Conservation (phyloP, 2,329 filamentous ascomycete genomes). For the Alternaria solani region DNA sequence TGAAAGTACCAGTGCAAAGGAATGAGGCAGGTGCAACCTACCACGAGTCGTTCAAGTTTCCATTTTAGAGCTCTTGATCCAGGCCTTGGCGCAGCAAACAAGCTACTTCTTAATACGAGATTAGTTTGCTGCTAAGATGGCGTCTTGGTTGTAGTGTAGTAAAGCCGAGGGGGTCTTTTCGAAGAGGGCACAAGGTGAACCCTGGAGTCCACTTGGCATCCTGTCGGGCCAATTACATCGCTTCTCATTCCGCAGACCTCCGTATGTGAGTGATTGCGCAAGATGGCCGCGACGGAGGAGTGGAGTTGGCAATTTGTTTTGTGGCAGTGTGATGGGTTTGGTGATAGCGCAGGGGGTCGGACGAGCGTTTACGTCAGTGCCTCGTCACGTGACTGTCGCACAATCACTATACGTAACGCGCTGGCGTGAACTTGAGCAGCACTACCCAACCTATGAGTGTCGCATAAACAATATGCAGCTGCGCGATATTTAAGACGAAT, state of each 20-base stretch:
- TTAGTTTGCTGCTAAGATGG: constrained; percentile 10
- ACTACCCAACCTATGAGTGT: not conserved
- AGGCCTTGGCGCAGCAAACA: not conserved
- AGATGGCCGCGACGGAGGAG: not conserved
- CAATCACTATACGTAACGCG: not conserved
- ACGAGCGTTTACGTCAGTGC: not conserved
- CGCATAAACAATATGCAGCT: not conserved
- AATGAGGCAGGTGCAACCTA: constrained; percentile 6
- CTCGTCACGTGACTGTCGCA: not conserved
- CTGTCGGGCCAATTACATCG: not conserved
- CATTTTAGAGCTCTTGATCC: not conserved
- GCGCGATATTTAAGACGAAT: not conserved
- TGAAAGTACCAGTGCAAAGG: not conserved
- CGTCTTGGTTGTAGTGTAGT: constrained; percentile 2
- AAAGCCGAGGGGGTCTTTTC: constrained; percentile 11
- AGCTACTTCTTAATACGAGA: constrained; percentile 4
- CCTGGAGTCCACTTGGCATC: not conserved
- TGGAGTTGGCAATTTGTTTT: constrained; percentile 1
- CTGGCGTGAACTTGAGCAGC: not conserved
- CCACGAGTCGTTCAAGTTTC: not conserved
- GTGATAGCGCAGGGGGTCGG: not conserved
- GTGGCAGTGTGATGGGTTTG: not conserved
- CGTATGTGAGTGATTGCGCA: not conserved
- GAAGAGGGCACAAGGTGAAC: constrained; percentile 7
- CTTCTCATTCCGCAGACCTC: not conserved